phyloP scores from a whole-genome alignment of 768 basidiomycete species.

The Psilocybe sp. region DNA sequence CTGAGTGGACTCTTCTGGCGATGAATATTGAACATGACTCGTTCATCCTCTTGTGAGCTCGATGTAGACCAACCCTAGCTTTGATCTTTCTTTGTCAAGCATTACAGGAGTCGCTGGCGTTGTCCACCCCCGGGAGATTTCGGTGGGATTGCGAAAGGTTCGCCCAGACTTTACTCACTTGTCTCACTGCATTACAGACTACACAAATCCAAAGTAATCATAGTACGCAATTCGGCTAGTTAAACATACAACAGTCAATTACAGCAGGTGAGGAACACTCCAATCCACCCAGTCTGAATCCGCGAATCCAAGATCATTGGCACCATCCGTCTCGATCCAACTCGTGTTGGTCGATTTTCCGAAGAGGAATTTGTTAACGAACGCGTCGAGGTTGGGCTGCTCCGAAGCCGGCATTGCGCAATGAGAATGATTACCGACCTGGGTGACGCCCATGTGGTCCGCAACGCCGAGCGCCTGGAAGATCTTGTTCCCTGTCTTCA shows the following conservation, averaged over 20 bases:
- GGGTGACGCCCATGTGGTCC: slow-evolving; percentile 45
- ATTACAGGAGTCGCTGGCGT: too few species aligned
- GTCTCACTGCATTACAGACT: too few species aligned
- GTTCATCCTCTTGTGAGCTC: too few species aligned
- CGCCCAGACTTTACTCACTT: too few species aligned
- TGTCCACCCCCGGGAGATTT: too few species aligned
- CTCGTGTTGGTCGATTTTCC: slow-evolving; percentile 42
- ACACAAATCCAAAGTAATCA: too few species aligned
- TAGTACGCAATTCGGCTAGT: too few species aligned
- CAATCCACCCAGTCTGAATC: slow-evolving; percentile 43
- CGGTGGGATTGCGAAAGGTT: too few species aligned
- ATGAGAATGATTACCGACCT: slow-evolving; percentile 47
- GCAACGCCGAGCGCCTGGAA: slow-evolving; percentile 45
- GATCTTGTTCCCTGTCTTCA: slow-evolving; percentile 43
- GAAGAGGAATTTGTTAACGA: slow-evolving; percentile 50
- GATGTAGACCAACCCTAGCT: too few species aligned
- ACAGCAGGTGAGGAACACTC: slow-evolving; percentile 31
- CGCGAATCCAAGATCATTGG: slow-evolving; percentile 31
- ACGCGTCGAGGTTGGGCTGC: slow-evolving; percentile 41
- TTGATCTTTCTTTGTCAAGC: too few species aligned
- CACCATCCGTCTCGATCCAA: slow-evolving; percentile 36
- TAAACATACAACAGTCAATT: background rate
- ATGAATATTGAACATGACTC: too few species aligned
- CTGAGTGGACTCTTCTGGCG: too few species aligned
- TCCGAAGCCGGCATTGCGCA: slow-evolving; percentile 47